Evolutionary conservation across 768 basidiomycete genomes (phyloP).

Genomic region (Lentinula raphanica): DNA sequence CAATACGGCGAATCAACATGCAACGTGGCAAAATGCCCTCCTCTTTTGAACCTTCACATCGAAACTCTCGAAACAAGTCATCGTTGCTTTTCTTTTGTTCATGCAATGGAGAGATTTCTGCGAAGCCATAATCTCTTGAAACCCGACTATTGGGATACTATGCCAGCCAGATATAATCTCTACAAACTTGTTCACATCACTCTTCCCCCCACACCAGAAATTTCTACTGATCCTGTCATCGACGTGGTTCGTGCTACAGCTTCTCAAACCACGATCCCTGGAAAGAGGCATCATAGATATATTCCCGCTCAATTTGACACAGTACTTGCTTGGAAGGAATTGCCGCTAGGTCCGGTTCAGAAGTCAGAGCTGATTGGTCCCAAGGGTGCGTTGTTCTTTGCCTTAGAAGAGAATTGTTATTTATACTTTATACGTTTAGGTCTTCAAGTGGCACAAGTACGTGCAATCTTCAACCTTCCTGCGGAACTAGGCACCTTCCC

Average conservation of each 20-base stretch:
- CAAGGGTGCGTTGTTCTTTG: too few species aligned
- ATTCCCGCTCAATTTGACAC: neutral
- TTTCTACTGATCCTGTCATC: neutral
- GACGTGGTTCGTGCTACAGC: neutral
- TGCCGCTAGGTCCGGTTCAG: neutral
- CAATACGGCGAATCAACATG: neutral
- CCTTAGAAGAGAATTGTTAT: too few species aligned
- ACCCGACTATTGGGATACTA: neutral
- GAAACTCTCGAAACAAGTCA: neutral
- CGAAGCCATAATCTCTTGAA: neutral
- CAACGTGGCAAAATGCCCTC: neutral
- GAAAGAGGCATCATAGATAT: neutral
- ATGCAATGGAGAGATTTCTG: neutral
- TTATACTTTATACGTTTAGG: too few species aligned
- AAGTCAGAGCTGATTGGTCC: too few species aligned
- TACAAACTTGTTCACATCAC: neutral
- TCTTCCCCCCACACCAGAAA: neutral
- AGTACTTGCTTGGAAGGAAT: neutral
- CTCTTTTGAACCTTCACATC: neutral
- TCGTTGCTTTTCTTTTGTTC: neutral
- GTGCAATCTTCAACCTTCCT: conserved; percentile 12
- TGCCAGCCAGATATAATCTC: neutral
- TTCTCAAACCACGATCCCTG: neutral
- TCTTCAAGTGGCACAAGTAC: conserved; percentile 9
- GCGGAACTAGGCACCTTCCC: neutral